Conservation (phyloP, 371 early-diverging fungal genomes). For the Sporodiniella umbellata region DNA sequence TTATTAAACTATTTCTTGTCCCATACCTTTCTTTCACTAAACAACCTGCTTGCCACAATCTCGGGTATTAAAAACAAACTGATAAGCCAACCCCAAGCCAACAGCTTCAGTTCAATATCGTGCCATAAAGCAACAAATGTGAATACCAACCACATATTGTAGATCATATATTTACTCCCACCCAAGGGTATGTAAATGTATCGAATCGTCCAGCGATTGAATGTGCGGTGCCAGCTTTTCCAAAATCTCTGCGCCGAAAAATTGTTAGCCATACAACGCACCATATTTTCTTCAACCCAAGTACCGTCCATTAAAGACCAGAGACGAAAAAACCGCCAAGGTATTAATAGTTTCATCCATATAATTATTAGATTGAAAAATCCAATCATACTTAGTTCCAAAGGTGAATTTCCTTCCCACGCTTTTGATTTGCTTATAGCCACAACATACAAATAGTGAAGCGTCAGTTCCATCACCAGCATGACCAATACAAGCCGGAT, state of each 20-base stretch:
- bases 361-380: conserved; percentile 82
- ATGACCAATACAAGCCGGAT: conserved; percentile 45
- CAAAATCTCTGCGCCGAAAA: conserved; percentile 89
- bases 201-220: conserved; percentile 87
- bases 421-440: conserved; percentile 80
- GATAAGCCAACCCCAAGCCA: conserved; percentile 95
- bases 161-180: conserved; percentile 59
- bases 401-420: conserved; percentile 70
- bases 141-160: conserved; percentile 81
- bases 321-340: conserved; percentile 92
- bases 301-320: conserved; percentile 90
- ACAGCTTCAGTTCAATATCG: conserved; percentile 77
- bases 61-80: conserved; percentile 85
- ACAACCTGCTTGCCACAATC: conserved; percentile 59
- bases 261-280: conserved; percentile 89
- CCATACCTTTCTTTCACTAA: conserved; percentile 55
- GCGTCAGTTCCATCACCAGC: conserved; percentile 79
- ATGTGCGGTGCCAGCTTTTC: conserved; percentile 92
- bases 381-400: conserved; percentile 78
- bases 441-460: conserved; percentile 81
- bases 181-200: conserved; percentile 93
- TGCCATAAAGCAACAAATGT: conserved; percentile 97
- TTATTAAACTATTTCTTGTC: no score
- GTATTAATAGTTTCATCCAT: conserved; percentile 88
- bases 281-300: conserved; percentile 89